phyloP scores from a whole-genome alignment of 1,284 basidiomycete genomes.

The Meira nashicola region DNA sequence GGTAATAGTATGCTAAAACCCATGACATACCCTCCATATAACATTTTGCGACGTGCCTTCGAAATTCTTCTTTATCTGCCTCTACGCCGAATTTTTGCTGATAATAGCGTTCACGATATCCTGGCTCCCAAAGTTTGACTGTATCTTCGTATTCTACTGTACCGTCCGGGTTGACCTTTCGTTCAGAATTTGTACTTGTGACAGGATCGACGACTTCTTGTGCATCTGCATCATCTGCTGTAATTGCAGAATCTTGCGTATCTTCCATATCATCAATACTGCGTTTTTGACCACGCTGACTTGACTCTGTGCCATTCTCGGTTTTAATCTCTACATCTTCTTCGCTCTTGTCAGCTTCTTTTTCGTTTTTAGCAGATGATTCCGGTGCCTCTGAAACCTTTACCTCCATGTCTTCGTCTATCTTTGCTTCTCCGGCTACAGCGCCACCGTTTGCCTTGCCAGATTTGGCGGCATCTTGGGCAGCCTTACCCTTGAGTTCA shows the following conservation, averaged over 20 bases:
- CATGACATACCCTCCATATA: slow-evolving; percentile 94
- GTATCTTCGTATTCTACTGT: slow-evolving; percentile 83
- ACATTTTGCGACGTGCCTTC: slow-evolving; percentile 68
- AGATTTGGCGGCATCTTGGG: slow-evolving; percentile 16
- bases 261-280: slow-evolving; percentile 60
- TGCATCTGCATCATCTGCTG: slow-evolving; percentile 13
- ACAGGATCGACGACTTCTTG: slow-evolving; percentile 33
- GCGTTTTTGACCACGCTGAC: slow-evolving; percentile 61
- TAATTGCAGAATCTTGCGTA: slow-evolving; percentile 61
- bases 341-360: slow-evolving; percentile 4
- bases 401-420: slow-evolving; percentile 17
- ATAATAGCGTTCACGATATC: slow-evolving; percentile 90
- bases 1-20: slow-evolving; percentile 97
- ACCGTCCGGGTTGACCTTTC: slow-evolving; percentile 49
- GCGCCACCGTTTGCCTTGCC: slow-evolving; percentile 9
- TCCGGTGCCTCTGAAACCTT: slow-evolving; percentile 8
- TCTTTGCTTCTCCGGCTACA: slow-evolving; percentile 19
- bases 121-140: slow-evolving; percentile 67
- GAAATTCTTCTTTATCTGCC: slow-evolving; percentile 67
- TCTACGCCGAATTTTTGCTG: slow-evolving; percentile 84
- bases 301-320: slow-evolving; percentile 18
- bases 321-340: slow-evolving; percentile 9
- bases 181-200: slow-evolving; percentile 27
- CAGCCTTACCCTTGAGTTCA: slow-evolving; percentile 69
- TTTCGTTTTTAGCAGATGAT: slow-evolving; percentile 18